Evolutionary conservation across 352 stramenopile genomes (phyloP), one percentile per base, ranked within the genome.

Genomic region (Globisporangium canariense): DNA sequence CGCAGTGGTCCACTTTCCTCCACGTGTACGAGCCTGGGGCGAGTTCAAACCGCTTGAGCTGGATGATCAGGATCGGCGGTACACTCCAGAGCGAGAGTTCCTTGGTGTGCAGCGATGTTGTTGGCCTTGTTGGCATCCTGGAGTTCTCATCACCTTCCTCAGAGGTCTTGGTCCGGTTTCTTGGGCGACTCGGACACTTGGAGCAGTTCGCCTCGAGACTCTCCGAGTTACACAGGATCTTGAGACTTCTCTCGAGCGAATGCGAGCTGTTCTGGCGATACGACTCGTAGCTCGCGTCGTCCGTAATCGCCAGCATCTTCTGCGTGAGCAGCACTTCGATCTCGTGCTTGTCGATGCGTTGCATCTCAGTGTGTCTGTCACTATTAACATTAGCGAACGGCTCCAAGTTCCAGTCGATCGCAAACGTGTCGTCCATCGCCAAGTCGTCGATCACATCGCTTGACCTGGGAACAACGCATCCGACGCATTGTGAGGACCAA

Each of bases 1-100:
- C 91, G 28, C 88, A 79, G 56, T 97, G 71, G 79, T 67, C 93
- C 76, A 80, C 97, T 67, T 82, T 98, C 47, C 65, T 62, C 72
- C 72, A 87, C 9, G 67, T 60, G 50, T 98, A 83, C 69, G 51
- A 45, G 4, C 66, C 56, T 75, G 94, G 52, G 79, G 58, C 52
- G 7, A 85, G 64, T 51, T 89, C 73, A 57, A 91, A 91, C 3
- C 79, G 76, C 74, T 91, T 87, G 59, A 91, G 76, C 59, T 91
- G 82, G 28, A 91, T 64, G 8, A 87, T 73, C 1, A 91, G 69
- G 20, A 89, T 68, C 1, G 78, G 77, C 8, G 82, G 82, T 0
- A 86, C 59, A 59, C 78, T 81, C 77, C 74, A 89, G 0, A 91
- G 57, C 16, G 68, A 71, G 0, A 91, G 60, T 14, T 70, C 54